Evolutionary conservation across 805 yeast species (phyloP).

Genomic region (Ogataea trehalophila): DNA sequence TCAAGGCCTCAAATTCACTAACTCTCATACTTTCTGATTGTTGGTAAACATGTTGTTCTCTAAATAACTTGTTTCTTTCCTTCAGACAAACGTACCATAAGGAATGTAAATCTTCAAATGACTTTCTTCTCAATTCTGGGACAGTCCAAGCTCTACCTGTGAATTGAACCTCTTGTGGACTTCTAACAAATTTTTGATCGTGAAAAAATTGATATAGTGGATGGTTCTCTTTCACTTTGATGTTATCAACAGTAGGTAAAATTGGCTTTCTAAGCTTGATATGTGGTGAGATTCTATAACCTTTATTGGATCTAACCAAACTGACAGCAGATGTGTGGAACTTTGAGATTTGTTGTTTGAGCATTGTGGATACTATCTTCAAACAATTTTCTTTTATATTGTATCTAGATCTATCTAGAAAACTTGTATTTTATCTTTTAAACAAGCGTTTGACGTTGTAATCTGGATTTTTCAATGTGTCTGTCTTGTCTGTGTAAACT

Average conservation of each 20-base stretch:
- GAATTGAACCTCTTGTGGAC: slow-evolving; percentile 45
- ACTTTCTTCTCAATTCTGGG: slow-evolving; percentile 84
- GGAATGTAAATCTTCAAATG: slow-evolving; percentile 86
- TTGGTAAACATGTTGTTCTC: slow-evolving; percentile 63
- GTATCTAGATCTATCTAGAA: too few relatives aligned
- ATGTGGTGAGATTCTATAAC: slow-evolving; percentile 37
- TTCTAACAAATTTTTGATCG: slow-evolving; percentile 58
- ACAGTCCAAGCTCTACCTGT: slow-evolving; percentile 79
- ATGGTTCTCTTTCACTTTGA: slow-evolving; percentile 74
- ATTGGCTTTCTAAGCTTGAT: slow-evolving; percentile 74
- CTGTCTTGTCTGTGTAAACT: too few relatives aligned
- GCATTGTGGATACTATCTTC: slow-evolving; percentile 1
- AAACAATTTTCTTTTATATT: too few relatives aligned
- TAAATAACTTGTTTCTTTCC: slow-evolving; percentile 72
- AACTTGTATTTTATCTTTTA: too few relatives aligned
- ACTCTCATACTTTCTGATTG: slow-evolving; percentile 30
- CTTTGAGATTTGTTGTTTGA: slow-evolving; percentile 16
- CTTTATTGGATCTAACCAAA: slow-evolving; percentile 28
- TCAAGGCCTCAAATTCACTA: slow-evolving; percentile 18
- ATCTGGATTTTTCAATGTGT: too few relatives aligned
- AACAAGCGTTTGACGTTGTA: too few relatives aligned
- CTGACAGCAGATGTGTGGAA: slow-evolving; percentile 34
- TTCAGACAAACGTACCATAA: slow-evolving; percentile 85
- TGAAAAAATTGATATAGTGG: slow-evolving; percentile 92
- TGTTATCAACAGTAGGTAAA: slow-evolving; percentile 71